Conservation (phyloP, 1,139 yeast species). For the Oligophagozyma castellii region DNA sequence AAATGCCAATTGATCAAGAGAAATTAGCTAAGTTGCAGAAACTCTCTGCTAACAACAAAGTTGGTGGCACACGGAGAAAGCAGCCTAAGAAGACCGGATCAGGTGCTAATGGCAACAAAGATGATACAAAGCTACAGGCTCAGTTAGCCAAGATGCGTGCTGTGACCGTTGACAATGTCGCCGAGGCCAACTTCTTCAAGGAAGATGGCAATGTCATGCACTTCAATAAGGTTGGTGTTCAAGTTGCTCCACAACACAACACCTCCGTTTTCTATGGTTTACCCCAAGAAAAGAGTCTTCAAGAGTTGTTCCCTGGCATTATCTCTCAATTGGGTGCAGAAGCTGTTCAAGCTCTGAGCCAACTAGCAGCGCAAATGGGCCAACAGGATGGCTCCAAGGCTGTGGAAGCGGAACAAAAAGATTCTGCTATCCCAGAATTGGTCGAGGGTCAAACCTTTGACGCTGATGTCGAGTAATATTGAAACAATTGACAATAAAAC, state of each 20-base stretch:
- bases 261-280: conserved; percentile 91
- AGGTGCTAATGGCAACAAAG: conserved; percentile 34
- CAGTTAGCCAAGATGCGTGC: conserved; percentile 84
- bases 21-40: conserved; percentile 77
- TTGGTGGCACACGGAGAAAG: conserved; percentile 84
- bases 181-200: conserved; percentile 95
- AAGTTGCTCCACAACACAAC: conserved; percentile 83
- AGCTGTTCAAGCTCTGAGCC: conserved; percentile 78
- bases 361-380: conserved; percentile 84
- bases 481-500: no score
- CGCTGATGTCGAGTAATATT: conserved; percentile 61
- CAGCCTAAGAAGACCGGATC: conserved; percentile 41
- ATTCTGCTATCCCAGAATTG: conserved; percentile 81
- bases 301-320: conserved; percentile 89
- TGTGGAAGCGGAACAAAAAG: conserved; percentile 24
- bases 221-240: conserved; percentile 91
- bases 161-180: conserved; percentile 76
- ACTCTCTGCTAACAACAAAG: conserved; percentile 54
- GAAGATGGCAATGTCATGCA: conserved; percentile 94
- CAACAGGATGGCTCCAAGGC: conserved; percentile 31
- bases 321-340: conserved; percentile 96
- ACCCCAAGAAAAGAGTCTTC: conserved; percentile 85
- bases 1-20: conserved; percentile 78
- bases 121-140: conserved; percentile 82
- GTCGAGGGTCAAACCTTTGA: conserved; percentile 94